Percentiles rank a stretch among this genome's conserved stretches.
Evolutionary conservation across 208 protist genomes (phyloP).

Genomic region (Trypanosoma avium): DNA sequence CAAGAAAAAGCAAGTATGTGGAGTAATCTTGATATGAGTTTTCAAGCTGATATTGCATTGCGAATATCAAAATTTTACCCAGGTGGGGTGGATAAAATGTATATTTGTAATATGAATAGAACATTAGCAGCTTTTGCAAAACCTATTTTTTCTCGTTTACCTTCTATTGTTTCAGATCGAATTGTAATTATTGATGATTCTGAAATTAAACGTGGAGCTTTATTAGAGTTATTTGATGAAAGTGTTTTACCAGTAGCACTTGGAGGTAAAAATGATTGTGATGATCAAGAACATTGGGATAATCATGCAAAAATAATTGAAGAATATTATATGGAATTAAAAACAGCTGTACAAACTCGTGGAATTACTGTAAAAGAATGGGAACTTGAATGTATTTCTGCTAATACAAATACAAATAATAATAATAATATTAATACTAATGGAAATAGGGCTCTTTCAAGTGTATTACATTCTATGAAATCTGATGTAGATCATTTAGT

Average conservation of each 20-base stretch:
- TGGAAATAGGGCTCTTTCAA: too few relatives aligned
- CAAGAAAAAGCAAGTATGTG: constrained; percentile 52
- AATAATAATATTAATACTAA: too few relatives aligned
- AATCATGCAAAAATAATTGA: constrained; percentile 42
- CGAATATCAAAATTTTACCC: constrained; percentile 75
- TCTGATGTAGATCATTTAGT: constrained; percentile 1
- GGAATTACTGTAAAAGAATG: constrained; percentile 72
- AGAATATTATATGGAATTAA: constrained; percentile 50
- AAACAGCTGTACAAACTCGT: constrained; percentile 37
- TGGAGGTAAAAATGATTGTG: constrained; percentile 60
- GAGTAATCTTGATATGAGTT: constrained; percentile 66
- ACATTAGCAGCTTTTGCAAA: constrained; percentile 48
- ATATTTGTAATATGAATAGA: constrained; percentile 70
- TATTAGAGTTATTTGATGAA: constrained; percentile 57
- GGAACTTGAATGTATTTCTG: constrained; percentile 46
- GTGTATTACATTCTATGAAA: too few relatives aligned
- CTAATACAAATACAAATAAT: constrained; percentile 7
- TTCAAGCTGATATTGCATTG: constrained; percentile 60
- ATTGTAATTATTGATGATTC: constrained; percentile 46
- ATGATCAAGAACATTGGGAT: constrained; percentile 38
- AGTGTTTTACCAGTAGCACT: constrained; percentile 53
- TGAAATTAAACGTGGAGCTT: constrained; percentile 40
- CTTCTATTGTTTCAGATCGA: constrained; percentile 57
- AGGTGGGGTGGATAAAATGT: constrained; percentile 59
- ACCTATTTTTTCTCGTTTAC: constrained; percentile 57